These are phyloP conservation scores for Prunus mira DNA, from an alignment of 306 rosid species.

Conservation along the genomic window DNA sequence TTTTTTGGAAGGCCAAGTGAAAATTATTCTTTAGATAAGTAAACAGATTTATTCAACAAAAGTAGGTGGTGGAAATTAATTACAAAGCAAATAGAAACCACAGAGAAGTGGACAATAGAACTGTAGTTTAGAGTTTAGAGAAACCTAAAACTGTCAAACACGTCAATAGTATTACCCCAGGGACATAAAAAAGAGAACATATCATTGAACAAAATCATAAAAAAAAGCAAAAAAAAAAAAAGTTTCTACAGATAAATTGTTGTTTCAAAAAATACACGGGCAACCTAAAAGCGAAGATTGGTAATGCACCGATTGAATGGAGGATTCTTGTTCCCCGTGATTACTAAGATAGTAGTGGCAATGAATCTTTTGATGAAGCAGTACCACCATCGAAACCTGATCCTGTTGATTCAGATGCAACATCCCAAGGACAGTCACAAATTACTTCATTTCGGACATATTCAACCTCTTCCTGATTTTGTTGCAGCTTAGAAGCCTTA, in stretches of 20 bases:
- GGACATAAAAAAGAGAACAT: not conserved
- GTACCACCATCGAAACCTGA: not conserved
- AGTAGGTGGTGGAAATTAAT: too few species aligned
- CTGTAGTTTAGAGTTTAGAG: too few species aligned
- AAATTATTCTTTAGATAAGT: too few species aligned
- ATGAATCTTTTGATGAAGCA: not conserved
- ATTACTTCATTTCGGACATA: not conserved
- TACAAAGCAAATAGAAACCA: too few species aligned
- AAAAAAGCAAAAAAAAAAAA: too few species aligned
- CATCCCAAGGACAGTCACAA: not conserved
- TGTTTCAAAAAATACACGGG: not conserved
- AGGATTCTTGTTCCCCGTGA: not conserved
- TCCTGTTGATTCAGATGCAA: not conserved
- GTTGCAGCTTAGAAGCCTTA: not conserved
- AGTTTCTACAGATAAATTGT: too few species aligned
- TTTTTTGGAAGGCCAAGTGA: too few species aligned
- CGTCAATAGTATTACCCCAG: too few species aligned
- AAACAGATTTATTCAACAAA: too few species aligned
- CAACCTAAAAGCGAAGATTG: not conserved
- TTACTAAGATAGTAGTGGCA: not conserved
- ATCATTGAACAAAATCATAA: too few species aligned
- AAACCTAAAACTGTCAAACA: not conserved
- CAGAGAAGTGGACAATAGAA: too few species aligned
- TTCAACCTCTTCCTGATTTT: slow-evolving; percentile 14
- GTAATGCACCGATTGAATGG: too few species aligned